Base-by-base conservation (phyloP, 2,329 filamentous ascomycete genomes). In the Graphium sp. region DNA sequence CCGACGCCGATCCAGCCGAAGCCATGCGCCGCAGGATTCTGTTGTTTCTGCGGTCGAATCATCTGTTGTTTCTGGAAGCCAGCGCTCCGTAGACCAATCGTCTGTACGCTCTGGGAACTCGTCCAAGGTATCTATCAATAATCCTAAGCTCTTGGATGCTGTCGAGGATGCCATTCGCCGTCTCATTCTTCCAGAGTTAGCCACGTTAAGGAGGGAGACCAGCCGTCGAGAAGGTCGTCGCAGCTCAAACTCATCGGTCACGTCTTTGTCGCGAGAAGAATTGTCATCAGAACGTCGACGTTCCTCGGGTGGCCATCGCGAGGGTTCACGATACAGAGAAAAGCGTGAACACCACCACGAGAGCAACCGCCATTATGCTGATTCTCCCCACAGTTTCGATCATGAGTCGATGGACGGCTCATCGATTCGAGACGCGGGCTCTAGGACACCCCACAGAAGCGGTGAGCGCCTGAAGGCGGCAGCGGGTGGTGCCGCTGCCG, bases 141-240 rank as follows among this genome's bases (percentile, higher is more conserved):
- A 94, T 43, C 85, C 85, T 0, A 89, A 83, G 45, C 57, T 94
- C 2, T 64, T 94, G 3, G 81, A 89, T 43, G 89, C 84, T 0
- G 85, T 94, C 4, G 85, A 94, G 53, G 84, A 93, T 52, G 84
- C 84, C 10, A 92, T 94, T 43, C 75, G 83, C 36, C 70, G 84
- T 27, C 62, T 93, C 28, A 92, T 94, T 30, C 56, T 98, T 3
- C 89, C 89, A 0, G 87, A 98, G 50, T 62, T 98, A 24, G 87
- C 83, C 41, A 82, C 84, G 7, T 60, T 98, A 31, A 94, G 93
- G 50, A 74, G 85, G 41, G 84, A 93, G 44, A 80, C 87, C 47
- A 85, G 81, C 48, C 76, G 77, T 37, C 72, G 76, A 36, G 66
- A 77, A 76, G 72, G 41, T 9, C 70, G 69, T 8, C 70, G 69